A percentile compares a stretch with the other conserved stretches of the same genome.
Evolutionary conservation across 2,329 filamentous ascomycete species (phyloP).

Genomic region (Fusarium poae): DNA sequence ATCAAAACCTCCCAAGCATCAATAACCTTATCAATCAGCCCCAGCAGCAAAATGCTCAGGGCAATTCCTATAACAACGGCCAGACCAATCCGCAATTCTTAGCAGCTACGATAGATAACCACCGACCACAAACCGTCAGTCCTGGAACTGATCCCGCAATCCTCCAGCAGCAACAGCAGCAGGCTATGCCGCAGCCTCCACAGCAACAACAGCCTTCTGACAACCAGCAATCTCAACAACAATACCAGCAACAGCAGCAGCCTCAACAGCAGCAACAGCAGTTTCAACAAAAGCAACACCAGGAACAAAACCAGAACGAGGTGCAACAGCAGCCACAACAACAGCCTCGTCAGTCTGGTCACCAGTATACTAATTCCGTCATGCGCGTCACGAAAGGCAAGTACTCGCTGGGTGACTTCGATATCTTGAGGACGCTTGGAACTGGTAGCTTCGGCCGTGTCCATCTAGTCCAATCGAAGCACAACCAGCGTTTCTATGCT

Average conservation of each 20-base stretch:
- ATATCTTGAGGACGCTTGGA: conserved; percentile 89
- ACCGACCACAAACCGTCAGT: conserved; percentile 53
- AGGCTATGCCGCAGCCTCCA: conserved; percentile 48
- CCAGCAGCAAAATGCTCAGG: conserved; percentile 58
- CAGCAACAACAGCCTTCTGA: conserved; percentile 47
- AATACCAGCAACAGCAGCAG: conserved; percentile 47
- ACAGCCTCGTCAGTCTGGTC: conserved; percentile 50
- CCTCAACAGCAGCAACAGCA: conserved; percentile 30
- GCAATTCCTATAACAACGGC: conserved; percentile 49
- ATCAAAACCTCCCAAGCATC: conserved; percentile 83
- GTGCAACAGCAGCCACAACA: conserved; percentile 45
- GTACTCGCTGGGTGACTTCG: conserved; percentile 93
- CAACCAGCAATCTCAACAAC: conserved; percentile 50
- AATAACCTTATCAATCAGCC: conserved; percentile 81
- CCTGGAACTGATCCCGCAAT: conserved; percentile 55
- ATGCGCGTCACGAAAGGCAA: conserved; percentile 91
- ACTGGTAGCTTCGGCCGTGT: conserved; percentile 98
- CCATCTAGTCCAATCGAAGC: conserved; percentile 95
- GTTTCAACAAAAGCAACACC: conserved; percentile 38
- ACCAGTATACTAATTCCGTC: conserved; percentile 55
- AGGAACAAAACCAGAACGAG: conserved; percentile 31
- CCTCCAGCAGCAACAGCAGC: conserved; percentile 56
- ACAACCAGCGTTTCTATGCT: conserved; percentile 98
- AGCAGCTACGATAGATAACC: conserved; percentile 46
- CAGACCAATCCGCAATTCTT: conserved; percentile 47